Conservation (phyloP, 2,329 filamentous ascomycete genomes). For the Fusarium dlaminii region DNA sequence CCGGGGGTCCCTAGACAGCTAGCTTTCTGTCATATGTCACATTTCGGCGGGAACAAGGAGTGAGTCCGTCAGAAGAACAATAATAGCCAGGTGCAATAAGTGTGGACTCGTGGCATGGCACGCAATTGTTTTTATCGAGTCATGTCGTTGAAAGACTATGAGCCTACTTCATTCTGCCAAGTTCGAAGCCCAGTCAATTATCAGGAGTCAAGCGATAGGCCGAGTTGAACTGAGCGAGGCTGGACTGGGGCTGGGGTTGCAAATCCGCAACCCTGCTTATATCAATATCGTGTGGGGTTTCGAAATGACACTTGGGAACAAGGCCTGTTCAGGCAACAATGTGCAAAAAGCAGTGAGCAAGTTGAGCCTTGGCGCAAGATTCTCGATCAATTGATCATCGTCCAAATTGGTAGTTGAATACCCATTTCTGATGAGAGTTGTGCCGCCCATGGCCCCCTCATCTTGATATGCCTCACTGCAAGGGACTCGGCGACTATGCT, state of each 20-base stretch:
- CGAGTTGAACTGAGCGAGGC: neutral
- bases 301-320: neutral
- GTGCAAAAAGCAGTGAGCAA: neutral
- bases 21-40: conserved; percentile 28
- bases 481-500: conserved; percentile 11
- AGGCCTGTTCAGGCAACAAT: neutral
- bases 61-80: conserved; percentile 3
- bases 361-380: neutral
- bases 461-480: conserved; percentile 3
- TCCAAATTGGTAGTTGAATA: neutral
- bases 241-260: neutral
- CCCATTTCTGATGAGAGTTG: neutral
- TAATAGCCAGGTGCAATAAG: conserved; percentile 2
- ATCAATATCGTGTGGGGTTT: conserved; percentile 9
- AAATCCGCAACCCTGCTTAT: conserved; percentile 12
- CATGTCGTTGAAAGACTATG: conserved; percentile 4
- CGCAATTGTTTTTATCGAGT: conserved; percentile 5
- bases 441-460: neutral
- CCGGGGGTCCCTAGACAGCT: conserved; percentile 4
- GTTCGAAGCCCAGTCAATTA: neutral
- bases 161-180: neutral
- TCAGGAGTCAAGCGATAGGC: neutral
- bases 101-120: conserved; percentile 5
- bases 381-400: neutral
- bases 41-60: conserved; percentile 11